Evolutionary conservation across 2,329 filamentous ascomycete genomes (phyloP).

Genomic region (Aspergillus cejpii): DNA sequence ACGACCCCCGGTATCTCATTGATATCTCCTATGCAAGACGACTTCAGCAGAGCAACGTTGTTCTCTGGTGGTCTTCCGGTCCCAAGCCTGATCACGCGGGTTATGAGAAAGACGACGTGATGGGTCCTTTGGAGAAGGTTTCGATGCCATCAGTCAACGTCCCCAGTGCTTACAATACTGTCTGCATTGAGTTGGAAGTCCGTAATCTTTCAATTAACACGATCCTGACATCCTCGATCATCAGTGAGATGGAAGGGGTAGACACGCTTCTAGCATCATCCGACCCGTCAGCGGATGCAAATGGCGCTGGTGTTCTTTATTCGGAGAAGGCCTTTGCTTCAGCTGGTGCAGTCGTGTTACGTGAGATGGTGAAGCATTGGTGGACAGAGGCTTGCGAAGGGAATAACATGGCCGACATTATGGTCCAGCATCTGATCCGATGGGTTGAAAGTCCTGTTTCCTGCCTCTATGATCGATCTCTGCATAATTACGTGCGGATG

Average conservation of each 20-base stretch:
- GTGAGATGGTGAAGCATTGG: conserved; percentile 98
- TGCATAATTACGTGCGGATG: conserved; percentile 98
- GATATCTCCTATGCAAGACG: conserved; percentile 90
- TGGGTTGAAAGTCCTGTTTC: conserved; percentile 94
- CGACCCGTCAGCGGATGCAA: conserved; percentile 54
- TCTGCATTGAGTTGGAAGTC: conserved; percentile 91
- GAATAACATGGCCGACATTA: conserved; percentile 90
- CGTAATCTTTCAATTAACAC: conserved; percentile 97
- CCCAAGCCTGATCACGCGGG: conserved; percentile 90
- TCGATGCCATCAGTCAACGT: conserved; percentile 92
- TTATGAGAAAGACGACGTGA: conserved; percentile 85
- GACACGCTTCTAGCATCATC: conserved; percentile 82
- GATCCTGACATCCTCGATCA: conserved; percentile 88
- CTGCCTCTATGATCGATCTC: conserved; percentile 86
- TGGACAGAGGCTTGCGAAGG: conserved; percentile 90
- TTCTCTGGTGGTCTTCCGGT: conserved; percentile 92
- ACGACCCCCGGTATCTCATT: conserved; percentile 90
- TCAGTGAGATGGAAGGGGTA: conserved; percentile 89
- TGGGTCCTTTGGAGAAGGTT: conserved; percentile 74
- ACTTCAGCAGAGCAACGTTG: conserved; percentile 82
- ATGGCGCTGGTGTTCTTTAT: conserved; percentile 62
- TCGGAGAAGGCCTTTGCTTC: conserved; percentile 90
- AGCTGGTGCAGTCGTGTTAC: conserved; percentile 78
- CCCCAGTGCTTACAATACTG: conserved; percentile 86
- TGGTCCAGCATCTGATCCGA: conserved; percentile 93